Evolutionary conservation across 2,329 filamentous ascomycete species (phyloP), one percentile per base, ranked within the genome.

Genomic region (Curvularia spicifera): DNA sequence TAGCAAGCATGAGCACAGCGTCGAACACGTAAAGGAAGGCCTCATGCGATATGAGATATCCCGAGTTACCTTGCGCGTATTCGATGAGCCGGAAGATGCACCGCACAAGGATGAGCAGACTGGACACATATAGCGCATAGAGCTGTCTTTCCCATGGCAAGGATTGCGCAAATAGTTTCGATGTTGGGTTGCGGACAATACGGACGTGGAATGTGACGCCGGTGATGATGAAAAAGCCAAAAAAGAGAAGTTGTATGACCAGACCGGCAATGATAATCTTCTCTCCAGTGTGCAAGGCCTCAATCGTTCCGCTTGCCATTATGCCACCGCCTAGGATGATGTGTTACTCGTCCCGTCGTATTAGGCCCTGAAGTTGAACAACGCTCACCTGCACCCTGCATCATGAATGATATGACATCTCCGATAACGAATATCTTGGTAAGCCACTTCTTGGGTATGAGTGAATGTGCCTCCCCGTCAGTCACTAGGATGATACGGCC

Each of bases 31-130:
- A 82, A 3, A 81, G 52, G 44, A 71, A 81, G 1, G 72, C 68
- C 71, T 84, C 82, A 22, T 77, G 71, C 5, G 56, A 61, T 35
- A 82, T 68, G 9, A 85, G 63, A 48, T 75, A 78, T 1, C 83
- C 82, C 22, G 73, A 63, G 26, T 77, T 73, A 1, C 82, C 82
- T 63, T 78, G 68, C 0, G 72, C 60, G 57, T 82, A 86, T 71
- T 85, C 83, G 6, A 79, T 67, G 9, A 84, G 73, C 31, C 83
- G 77, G 52, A 83, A 83, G 1, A 84, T 57, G 6, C 73, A 80
- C 35, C 84, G 77, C 5, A 84, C 52, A 57, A 85, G 69, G 64
- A 85, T 84, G 18, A 84, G 68, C 0, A 68, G 59, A 56, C 76
- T 80, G 29, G 76, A 73, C 1, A 65, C 46, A 62, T 84, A 84